Percentiles rank a stretch among this genome's conserved stretches.
phyloP scores from a whole-genome alignment of 1,139 yeast genomes.

The Debaryomyces psychrophilus region DNA sequence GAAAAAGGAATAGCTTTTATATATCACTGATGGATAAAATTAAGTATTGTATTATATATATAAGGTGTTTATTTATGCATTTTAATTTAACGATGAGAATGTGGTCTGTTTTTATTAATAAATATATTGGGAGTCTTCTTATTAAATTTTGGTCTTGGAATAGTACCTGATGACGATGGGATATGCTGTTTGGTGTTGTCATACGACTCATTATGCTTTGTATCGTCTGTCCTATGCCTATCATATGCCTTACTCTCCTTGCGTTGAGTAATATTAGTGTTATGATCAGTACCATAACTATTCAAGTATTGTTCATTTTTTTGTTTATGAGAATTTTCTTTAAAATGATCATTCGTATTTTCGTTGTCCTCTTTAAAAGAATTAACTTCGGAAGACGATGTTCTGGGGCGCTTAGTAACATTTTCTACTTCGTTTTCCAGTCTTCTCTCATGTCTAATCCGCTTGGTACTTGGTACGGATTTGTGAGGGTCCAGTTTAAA shows the following conservation, averaged over 20 bases:
- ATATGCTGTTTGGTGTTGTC: slow-evolving; percentile 4
- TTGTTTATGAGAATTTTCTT: background rate
- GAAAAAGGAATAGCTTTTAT: background rate
- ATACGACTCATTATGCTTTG: background rate
- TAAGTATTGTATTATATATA: slow-evolving; percentile 3
- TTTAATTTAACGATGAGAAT: background rate
- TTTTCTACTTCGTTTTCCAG: background rate
- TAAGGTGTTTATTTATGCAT: slow-evolving; percentile 3
- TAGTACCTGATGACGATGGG: slow-evolving; percentile 23
- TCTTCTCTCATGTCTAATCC: background rate
- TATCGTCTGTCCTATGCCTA: background rate
- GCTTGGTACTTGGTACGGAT: background rate
- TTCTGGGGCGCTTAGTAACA: background rate
- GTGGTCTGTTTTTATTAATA: slow-evolving; percentile 16
- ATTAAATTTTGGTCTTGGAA: slow-evolving; percentile 18
- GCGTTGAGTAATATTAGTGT: background rate
- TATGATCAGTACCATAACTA: background rate
- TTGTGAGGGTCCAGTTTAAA: background rate
- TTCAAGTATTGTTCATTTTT: background rate
- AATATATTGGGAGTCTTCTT: slow-evolving; percentile 21
- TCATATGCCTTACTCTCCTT: background rate
- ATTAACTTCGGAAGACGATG: background rate
- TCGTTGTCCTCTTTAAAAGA: background rate
- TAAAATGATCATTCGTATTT: background rate
- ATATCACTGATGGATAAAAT: background rate